Percentiles rank a stretch among this genome's conserved stretches.
These are phyloP conservation scores for Tetratostichococcus sp. DNA, from an alignment of 139 green algal species.

Conservation along the genomic window DNA sequence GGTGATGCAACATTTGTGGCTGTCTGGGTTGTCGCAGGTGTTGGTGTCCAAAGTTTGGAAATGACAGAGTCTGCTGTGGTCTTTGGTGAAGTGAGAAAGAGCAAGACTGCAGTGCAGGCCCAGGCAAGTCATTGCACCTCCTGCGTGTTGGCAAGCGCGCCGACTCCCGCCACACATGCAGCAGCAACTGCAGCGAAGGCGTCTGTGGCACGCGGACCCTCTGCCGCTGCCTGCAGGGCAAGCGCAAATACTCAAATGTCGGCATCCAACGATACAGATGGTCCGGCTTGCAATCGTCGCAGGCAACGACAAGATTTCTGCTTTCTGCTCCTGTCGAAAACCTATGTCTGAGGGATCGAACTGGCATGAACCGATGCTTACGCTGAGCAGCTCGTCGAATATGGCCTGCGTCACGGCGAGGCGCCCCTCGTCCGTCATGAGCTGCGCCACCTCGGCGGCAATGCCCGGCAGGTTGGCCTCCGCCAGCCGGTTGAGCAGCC, in stretches of 20 bases:
- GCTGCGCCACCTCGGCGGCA: slow-evolving; percentile 37
- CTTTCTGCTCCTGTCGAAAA: too few species aligned
- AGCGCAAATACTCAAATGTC: too few species aligned
- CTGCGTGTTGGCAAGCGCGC: slow-evolving; percentile 25
- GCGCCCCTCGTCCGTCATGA: slow-evolving; percentile 53
- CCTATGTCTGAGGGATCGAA: too few species aligned
- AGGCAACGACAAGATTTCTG: too few species aligned
- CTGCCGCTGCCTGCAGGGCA: slow-evolving; percentile 40
- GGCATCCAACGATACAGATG: too few species aligned
- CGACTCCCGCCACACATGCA: slow-evolving; percentile 58
- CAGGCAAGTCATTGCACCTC: neutral
- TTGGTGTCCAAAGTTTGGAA: too few species aligned
- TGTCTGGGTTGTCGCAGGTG: too few species aligned
- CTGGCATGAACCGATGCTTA: too few species aligned
- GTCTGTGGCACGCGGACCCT: slow-evolving; percentile 67
- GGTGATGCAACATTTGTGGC: too few species aligned
- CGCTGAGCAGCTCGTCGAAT: slow-evolving; percentile 48
- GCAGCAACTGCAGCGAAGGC: slow-evolving; percentile 68
- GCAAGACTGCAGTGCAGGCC: neutral
- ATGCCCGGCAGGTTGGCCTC: slow-evolving; percentile 67
- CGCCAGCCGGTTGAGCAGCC: slow-evolving; percentile 73
- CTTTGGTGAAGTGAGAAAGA: too few species aligned
- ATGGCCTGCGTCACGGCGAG: slow-evolving; percentile 44
- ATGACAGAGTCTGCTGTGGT: too few species aligned
- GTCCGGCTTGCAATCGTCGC: too few species aligned